A percentile compares a stretch with the other conserved stretches of the same genome.
These are phyloP conservation scores for Eucalyptus curtisii DNA, from an alignment of 345 rosid species.

Conservation along the genomic window DNA sequence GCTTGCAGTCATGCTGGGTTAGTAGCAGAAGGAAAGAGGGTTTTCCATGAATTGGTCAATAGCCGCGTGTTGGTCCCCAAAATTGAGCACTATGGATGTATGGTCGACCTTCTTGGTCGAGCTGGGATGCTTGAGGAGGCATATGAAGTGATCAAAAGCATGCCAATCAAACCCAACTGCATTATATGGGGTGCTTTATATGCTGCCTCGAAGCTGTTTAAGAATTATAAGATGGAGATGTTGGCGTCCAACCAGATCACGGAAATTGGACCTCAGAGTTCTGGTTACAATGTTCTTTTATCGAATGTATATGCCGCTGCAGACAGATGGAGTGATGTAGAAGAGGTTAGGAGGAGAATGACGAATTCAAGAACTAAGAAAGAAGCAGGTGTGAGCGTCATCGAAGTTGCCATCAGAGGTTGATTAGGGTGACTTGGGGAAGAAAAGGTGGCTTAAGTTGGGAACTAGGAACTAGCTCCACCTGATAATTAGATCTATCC, in stretches of 20 bases:
- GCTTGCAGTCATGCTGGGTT: slow-evolving; percentile 49
- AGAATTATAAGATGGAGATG: slow-evolving; percentile 9
- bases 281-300: slow-evolving; percentile 14
- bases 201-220: slow-evolving; percentile 28
- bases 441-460: not conserved
- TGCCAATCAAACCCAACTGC: slow-evolving; percentile 28
- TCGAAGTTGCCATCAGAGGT: slow-evolving; percentile 1
- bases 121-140: slow-evolving; percentile 42
- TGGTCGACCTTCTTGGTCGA: slow-evolving; percentile 50
- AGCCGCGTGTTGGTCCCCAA: slow-evolving; percentile 16
- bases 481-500: not conserved
- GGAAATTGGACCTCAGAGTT: slow-evolving; percentile 10
- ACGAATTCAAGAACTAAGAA: slow-evolving; percentile 8
- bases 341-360: slow-evolving; percentile 16
- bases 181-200: slow-evolving; percentile 35
- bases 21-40: slow-evolving; percentile 26
- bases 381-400: slow-evolving; percentile 29
- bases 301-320: slow-evolving; percentile 30
- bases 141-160: slow-evolving; percentile 11
- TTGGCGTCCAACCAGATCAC: slow-evolving; percentile 16
- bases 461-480: not conserved
- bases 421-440: not conserved
- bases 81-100: slow-evolving; percentile 47
- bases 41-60: slow-evolving; percentile 19
- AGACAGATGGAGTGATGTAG: slow-evolving; percentile 31